Conservation (phyloP, 257 asterid species). For the Scutellaria minor region DNA sequence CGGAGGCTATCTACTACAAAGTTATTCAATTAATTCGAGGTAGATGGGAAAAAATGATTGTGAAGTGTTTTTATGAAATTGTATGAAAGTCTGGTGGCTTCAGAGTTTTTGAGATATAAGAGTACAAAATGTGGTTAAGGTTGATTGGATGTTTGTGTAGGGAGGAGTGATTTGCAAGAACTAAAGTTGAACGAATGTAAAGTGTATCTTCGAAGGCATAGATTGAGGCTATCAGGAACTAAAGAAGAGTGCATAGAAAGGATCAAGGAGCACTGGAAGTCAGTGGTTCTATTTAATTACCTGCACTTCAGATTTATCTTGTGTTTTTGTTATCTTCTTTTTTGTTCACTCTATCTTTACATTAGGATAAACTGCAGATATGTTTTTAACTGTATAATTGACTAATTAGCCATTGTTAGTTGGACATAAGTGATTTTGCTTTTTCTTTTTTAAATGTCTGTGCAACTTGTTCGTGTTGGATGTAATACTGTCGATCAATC, state of each 20-base stretch:
- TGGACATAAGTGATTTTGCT: neutral
- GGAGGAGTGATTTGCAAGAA: conserved; percentile 43
- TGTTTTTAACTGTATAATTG: neutral
- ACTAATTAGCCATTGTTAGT: neutral
- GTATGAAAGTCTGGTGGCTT: neutral
- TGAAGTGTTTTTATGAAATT: too few species aligned
- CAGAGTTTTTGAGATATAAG: conserved; percentile 1
- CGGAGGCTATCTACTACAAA: conserved; percentile 32
- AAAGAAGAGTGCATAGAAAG: conserved; percentile 64
- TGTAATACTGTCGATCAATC: too few species aligned
- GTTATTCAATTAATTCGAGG: conserved; percentile 42
- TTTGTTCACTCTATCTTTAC: neutral
- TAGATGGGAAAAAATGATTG: neutral
- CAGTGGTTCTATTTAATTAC: neutral
- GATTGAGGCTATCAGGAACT: conserved; percentile 70
- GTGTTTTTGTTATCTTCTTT: neutral
- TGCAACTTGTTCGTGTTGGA: too few species aligned
- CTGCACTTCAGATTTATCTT: neutral
- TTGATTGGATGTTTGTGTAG: conserved; percentile 39
- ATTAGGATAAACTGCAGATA: neutral
- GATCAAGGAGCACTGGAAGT: conserved; percentile 77
- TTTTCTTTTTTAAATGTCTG: too few species aligned
- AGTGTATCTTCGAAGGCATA: conserved; percentile 59
- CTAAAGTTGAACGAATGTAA: conserved; percentile 59
- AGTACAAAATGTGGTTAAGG: neutral